Evolutionary conservation across 371 early-diverging fungal species (phyloP).

Genomic region (Rhizopus arrhizus): DNA sequence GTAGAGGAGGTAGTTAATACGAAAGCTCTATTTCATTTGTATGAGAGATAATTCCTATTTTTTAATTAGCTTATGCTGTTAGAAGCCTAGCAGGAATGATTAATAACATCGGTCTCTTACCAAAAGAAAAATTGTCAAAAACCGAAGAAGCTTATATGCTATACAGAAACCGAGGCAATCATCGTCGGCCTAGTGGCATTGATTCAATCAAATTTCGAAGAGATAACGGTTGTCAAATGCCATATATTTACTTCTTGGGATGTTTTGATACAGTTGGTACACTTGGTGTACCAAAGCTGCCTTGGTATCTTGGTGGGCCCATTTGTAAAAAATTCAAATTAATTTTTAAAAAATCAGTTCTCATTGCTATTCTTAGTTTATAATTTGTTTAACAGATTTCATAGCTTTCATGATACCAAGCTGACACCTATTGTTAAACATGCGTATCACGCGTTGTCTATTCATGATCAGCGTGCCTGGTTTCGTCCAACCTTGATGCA

Average conservation of each 20-base stretch:
- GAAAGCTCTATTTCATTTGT: background rate
- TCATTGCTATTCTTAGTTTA: slow-evolving; percentile 22
- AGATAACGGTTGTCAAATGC: slow-evolving; percentile 23
- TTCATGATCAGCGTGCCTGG: slow-evolving; percentile 48
- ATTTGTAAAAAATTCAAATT: slow-evolving; percentile 22
- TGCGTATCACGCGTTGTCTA: slow-evolving; percentile 44
- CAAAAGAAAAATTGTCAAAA: slow-evolving; percentile 17
- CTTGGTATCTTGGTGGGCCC: slow-evolving; percentile 45
- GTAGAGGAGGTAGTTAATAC: slow-evolving; percentile 37
- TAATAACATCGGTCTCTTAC: slow-evolving; percentile 42
- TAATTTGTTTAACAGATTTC: slow-evolving; percentile 29
- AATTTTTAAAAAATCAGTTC: background rate
- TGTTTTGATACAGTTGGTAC: slow-evolving; percentile 48
- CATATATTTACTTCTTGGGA: slow-evolving; percentile 38
- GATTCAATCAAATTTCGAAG: slow-evolving; percentile 25
- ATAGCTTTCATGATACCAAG: slow-evolving; percentile 41
- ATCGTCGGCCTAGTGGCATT: slow-evolving; percentile 11
- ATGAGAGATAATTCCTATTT: no score
- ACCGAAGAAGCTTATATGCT: slow-evolving; percentile 26
- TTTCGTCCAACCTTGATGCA: slow-evolving; percentile 39
- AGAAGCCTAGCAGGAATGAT: slow-evolving; percentile 45
- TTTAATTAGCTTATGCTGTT: slow-evolving; percentile 36
- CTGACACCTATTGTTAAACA: slow-evolving; percentile 32
- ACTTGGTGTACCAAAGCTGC: slow-evolving; percentile 40
- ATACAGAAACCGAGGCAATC: slow-evolving; percentile 23